Base-by-base conservation (phyloP, 2,329 filamentous ascomycete species). In the Neoscytalidium dimidiatum region DNA sequence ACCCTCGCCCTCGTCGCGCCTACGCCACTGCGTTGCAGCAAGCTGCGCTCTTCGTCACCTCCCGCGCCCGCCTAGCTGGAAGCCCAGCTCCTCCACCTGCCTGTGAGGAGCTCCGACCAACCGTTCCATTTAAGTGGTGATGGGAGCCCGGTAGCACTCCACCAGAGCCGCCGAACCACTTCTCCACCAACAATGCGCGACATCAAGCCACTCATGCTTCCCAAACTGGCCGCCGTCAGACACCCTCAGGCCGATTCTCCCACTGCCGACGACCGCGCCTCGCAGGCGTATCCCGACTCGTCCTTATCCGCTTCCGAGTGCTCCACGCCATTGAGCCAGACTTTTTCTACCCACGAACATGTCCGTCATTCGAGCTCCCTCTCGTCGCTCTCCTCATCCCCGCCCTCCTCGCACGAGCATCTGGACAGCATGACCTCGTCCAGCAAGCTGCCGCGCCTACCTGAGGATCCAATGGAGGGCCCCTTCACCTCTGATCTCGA, bases 381-480 rank as follows among this genome's bases (percentile, higher is more conserved):
- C 4, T 82, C 92, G 64, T 89, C 91, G 64, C 83, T 91, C 8
- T 80, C 83, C 33, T 78, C 83, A 4, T 80, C 84, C 43, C 76
- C 74, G 66, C 81, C 85, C 17, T 80, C 84, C 21, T 73, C 76
- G 4, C 79, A 79, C 69, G 87, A 88, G 7, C 69, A 69, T 78
- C 79, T 72, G 77, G 67, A 89, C 83, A 64, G 89, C 83, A 66
- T 89, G 84, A 66, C 84, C 80, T 58, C 82, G 81, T 80, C 86
- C 0, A 82, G 84, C 71, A 92, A 92, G 78, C 82, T 97, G 67
- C 90, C 92, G 17, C 91, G 95, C 71, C 90, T 97, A 21, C 86
- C 93, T 72, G 94, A 97, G 76, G 93, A 96, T 23, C 88, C 90
- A 2, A 79, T 88, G 46, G 90, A 94, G 62, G 90, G 90, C 23